A percentile compares a stretch with the other conserved stretches of the same genome.
phyloP scores from a whole-genome alignment of 2,329 filamentous ascomycete species.

The Colletotrichum orchidophilum region DNA sequence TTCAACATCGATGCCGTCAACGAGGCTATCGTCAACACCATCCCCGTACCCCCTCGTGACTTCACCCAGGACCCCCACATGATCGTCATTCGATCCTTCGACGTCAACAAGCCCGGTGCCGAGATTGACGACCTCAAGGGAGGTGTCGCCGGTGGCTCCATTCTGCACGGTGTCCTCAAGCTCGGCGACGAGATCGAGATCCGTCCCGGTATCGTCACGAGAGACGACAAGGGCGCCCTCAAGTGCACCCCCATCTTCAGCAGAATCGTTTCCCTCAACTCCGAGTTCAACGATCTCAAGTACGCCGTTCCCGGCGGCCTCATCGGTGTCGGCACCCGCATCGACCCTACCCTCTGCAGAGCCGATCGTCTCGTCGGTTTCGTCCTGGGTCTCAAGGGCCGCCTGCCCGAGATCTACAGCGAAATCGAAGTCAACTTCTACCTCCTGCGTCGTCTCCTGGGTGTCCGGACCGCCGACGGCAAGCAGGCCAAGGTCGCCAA shows the following conservation, averaged over 20 bases:
- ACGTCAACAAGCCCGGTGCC: slow-evolving; percentile 99
- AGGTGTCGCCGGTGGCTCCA: slow-evolving; percentile 96
- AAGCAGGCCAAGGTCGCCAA: slow-evolving; percentile 99
- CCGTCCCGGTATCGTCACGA: slow-evolving; percentile 95
- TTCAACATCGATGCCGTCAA: slow-evolving; percentile 99
- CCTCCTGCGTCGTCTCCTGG: slow-evolving; percentile 89
- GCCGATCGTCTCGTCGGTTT: slow-evolving; percentile 98
- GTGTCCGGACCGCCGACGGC: slow-evolving; percentile 97
- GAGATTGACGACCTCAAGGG: slow-evolving; percentile 99
- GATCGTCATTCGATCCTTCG: slow-evolving; percentile 99
- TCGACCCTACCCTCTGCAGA: slow-evolving; percentile 97
- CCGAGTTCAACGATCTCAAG: slow-evolving; percentile 96
- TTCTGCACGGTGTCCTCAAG: slow-evolving; percentile 96
- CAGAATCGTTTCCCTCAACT: slow-evolving; percentile 93
- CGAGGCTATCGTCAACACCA: slow-evolving; percentile 94
- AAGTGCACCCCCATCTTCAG: slow-evolving; percentile 98
- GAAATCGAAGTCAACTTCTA: slow-evolving; percentile 99
- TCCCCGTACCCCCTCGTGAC: slow-evolving; percentile 90
- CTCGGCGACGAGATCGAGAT: slow-evolving; percentile 99
- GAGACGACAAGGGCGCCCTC: slow-evolving; percentile 91
- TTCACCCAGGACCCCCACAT: slow-evolving; percentile 94
- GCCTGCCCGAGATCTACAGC: slow-evolving; percentile 95
- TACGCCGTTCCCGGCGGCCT: slow-evolving; percentile 97
- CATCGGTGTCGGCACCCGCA: slow-evolving; percentile 97
- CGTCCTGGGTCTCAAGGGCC: slow-evolving; percentile 93